A percentile compares a stretch with the other conserved stretches of the same genome.
phyloP scores from a whole-genome alignment of 2,329 filamentous ascomycete species.

The Ophiocordyceps camponoti-saundersi region DNA sequence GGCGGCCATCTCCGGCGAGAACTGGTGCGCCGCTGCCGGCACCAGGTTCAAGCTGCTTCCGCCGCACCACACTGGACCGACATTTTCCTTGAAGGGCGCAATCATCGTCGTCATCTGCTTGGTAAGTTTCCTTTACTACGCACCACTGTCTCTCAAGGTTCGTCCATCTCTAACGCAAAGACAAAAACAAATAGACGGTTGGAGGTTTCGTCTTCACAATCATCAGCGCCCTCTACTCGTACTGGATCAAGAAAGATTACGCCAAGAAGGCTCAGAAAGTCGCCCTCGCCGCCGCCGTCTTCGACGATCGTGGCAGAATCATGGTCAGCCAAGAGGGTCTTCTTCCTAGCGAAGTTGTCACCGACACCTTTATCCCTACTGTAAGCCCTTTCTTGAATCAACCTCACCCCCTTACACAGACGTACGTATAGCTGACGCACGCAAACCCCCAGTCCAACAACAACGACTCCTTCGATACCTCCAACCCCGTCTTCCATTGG shows the following conservation, averaged over 20 bases:
- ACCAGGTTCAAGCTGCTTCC: slow-evolving; percentile 44
- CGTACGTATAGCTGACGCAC: no score
- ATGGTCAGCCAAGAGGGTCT: slow-evolving; percentile 54
- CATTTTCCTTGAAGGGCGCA: slow-evolving; percentile 3
- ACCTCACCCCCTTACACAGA: no score
- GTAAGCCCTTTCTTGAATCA: slow-evolving; percentile 16
- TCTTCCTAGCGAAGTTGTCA: slow-evolving; percentile 60
- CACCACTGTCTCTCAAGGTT: background rate
- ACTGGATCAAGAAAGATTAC: slow-evolving; percentile 30
- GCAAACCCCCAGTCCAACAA: no score
- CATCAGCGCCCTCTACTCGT: slow-evolving; percentile 25
- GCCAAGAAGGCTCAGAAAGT: slow-evolving; percentile 45
- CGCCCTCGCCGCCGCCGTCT: slow-evolving; percentile 42
- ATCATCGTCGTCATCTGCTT: slow-evolving; percentile 52
- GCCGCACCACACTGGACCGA: slow-evolving; percentile 14
- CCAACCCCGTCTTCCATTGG: slow-evolving; percentile 74
- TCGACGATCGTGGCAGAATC: slow-evolving; percentile 48
- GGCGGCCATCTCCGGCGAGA: slow-evolving; percentile 65
- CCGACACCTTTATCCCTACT: slow-evolving; percentile 55
- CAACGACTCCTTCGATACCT: slow-evolving; percentile 53
- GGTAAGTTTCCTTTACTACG: slow-evolving; percentile 21
- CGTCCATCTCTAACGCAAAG: background rate
- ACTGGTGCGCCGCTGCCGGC: slow-evolving; percentile 61
- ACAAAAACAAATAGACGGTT: slow-evolving; percentile 35
- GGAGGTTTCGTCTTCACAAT: slow-evolving; percentile 42